Base-by-base conservation (phyloP, 2,329 filamentous ascomycete species). In the Alternaria sp. region DNA sequence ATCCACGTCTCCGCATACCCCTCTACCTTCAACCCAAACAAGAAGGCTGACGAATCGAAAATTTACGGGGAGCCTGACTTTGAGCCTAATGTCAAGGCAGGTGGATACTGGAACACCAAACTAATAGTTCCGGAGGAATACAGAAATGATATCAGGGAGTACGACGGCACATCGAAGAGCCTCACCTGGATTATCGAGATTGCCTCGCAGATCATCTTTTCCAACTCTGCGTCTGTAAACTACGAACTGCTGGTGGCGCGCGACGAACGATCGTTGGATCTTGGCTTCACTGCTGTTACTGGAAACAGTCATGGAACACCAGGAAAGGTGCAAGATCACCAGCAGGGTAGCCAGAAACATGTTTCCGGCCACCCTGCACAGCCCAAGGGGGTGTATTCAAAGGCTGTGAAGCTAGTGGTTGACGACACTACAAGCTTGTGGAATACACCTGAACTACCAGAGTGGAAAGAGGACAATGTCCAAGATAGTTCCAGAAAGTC, bases 31-130 rank as follows among this genome's bases (percentile, higher is more conserved):
- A 86, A 94, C 71, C 93, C 94, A 2, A 93, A 97, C 79, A 83
- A 85, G 66, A 93, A 92, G 75, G 89, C 91, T 69, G 87, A 89
- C 59, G 84, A 89, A 52, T 86, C 90, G 1, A 86, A 88, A 53
- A 84, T 84, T 53, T 89, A 93, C 81, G 92, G 92, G 47, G 86
- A 90, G 1, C 95, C 95, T 16, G 91, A 96, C 71, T 99, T 95
- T 73, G 95, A 99, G 80, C 94, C 95, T 47, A 94, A 97, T 83
- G 86, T 99, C 75, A 98, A 98, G 83, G 94, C 95, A 8, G 95
- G 94, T 30, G 94, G 93, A 7, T 88, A 86, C 46, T 99, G 94
- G 91, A 87, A 89, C 70, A 91, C 92, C 59, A 88, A 89, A 73
- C 85, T 99, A 65, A 84, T 88, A 5, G 89, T 99, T 0, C 94